These are phyloP conservation scores for Rhynchospora pubera DNA, from an alignment of 176 grass and related monocot genomes.

Conservation along the genomic window DNA sequence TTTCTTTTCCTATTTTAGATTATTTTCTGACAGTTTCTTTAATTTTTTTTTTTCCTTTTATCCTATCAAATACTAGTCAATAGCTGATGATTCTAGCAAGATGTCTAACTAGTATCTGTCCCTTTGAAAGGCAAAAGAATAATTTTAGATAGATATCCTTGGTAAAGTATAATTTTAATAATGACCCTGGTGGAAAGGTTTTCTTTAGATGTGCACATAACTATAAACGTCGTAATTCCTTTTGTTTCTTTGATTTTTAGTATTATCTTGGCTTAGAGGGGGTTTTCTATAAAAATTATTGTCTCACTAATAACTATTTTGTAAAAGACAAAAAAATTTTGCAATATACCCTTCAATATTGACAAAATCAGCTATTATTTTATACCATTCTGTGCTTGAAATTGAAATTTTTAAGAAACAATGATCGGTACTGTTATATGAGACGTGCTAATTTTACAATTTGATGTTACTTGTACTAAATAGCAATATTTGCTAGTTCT, in stretches of 20 bases:
- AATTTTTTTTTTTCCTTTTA: neutral
- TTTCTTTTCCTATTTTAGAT: neutral
- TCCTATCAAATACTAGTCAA: neutral
- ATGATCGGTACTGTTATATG: neutral
- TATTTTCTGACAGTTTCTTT: neutral
- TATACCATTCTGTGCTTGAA: neutral
- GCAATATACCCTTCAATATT: neutral
- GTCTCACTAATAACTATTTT: neutral
- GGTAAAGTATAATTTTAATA: neutral
- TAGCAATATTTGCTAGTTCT: neutral
- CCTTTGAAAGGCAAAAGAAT: neutral
- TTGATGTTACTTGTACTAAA: neutral
- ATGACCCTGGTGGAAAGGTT: neutral
- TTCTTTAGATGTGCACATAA: neutral
- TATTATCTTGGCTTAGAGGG: neutral
- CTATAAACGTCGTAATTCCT: neutral
- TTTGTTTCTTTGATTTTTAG: neutral
- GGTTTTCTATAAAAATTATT: neutral
- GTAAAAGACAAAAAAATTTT: neutral
- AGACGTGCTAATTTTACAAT: neutral
- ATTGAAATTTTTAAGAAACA: neutral
- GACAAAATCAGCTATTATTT: neutral
- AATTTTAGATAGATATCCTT: neutral
- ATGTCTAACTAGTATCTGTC: neutral
- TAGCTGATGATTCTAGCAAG: neutral